Conservation (phyloP, 352 stramenopile genomes). For the Phytophthora fragariae region DNA sequence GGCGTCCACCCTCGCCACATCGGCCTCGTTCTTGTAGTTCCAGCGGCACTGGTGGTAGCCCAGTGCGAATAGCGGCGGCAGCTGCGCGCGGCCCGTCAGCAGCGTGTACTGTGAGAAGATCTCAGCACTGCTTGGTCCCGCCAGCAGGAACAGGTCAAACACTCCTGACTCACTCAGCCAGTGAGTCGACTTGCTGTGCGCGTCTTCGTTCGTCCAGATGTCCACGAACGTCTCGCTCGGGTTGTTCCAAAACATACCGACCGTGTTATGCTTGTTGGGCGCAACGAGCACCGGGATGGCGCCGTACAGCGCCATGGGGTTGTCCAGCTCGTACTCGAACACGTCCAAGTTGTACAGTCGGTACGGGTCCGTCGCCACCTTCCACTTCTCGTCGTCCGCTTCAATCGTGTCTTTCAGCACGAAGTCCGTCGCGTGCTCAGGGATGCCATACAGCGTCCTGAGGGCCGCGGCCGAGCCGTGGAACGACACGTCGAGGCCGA, state of each 20-base stretch:
- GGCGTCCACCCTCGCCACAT: conserved; percentile 90
- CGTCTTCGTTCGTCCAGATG: conserved; percentile 74
- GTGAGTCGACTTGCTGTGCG: conserved; percentile 75
- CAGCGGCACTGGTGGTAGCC: conserved; percentile 99
- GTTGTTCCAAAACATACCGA: conserved; percentile 99
- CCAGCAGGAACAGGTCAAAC: conserved; percentile 97
- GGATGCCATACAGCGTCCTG: conserved; percentile 95
- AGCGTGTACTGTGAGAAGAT: conserved; percentile 94
- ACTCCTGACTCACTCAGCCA: conserved; percentile 97
- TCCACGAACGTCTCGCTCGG: conserved; percentile 99
- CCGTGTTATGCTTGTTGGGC: conserved; percentile 75
- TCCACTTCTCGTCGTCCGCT: conserved; percentile 36
- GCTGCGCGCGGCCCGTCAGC: conserved; percentile 92
- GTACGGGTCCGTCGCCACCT: conserved; percentile 94
- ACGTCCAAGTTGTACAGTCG: conserved; percentile 99
- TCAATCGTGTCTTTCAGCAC: conserved; percentile 93
- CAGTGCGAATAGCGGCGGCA: conserved; percentile 97
- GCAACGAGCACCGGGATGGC: conserved; percentile 79
- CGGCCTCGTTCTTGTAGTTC: conserved; percentile 99
- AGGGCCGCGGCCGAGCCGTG: conserved; percentile 55
- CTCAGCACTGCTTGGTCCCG: conserved; percentile 82
- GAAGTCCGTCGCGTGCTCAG: conserved; percentile 97
- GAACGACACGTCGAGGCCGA: conserved; percentile 97
- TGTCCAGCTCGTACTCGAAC: conserved; percentile 99
- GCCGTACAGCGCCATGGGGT: conserved; percentile 99